Evolutionary conservation across 164 flowering plant species (phyloP), one percentile per base, ranked within the genome.

Genomic region (Magnolia changhungtana): DNA sequence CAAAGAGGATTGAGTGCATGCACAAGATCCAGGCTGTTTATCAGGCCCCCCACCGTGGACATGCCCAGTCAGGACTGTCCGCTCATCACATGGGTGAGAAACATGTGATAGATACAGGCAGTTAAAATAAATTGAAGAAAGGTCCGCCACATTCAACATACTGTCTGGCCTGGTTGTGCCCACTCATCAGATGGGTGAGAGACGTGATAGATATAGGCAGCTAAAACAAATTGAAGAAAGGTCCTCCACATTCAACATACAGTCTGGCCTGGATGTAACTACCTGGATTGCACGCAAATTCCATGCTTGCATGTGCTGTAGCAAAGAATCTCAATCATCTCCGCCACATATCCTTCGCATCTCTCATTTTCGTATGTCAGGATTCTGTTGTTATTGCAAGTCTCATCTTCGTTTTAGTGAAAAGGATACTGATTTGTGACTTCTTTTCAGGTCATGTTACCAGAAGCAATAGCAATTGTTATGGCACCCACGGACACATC

Each of bases 401-500:
- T 37, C 6, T 37, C 45, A 37, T 37, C 4, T 3, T 37, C 45
- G 4, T 37, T 37, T 37, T 37, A 37, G 4, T 37, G 45, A 55
- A 55, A 55, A 55, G 61, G 16, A 9, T 16, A 10, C 16, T 55
- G 61, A 16, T 16, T 16, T 55, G 61, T 55, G 18, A 3, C 19
- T 10, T 55, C 61, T 55, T 55, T 55, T 55, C 61, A 55, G 98
- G 85, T 94, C 68, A 96, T 96, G 99, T 82, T 96, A 85, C 97
- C 98, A 8, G 98, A 96, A 88, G 81, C 99, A 58, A 89, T 96
- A 77, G 98, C 99, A 67, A 92, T 94, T 75, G 99, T 94, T 76
- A 96, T 96, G 99, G 99, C 99, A 23, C 99, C 99, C 14, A 88
- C 78, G 78, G 98, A 92, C 80, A 71, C 80, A 77, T 82, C 93